Evolutionary conservation across 768 basidiomycete species (phyloP).

Genomic region (Holtermanniella nyarrowii): DNA sequence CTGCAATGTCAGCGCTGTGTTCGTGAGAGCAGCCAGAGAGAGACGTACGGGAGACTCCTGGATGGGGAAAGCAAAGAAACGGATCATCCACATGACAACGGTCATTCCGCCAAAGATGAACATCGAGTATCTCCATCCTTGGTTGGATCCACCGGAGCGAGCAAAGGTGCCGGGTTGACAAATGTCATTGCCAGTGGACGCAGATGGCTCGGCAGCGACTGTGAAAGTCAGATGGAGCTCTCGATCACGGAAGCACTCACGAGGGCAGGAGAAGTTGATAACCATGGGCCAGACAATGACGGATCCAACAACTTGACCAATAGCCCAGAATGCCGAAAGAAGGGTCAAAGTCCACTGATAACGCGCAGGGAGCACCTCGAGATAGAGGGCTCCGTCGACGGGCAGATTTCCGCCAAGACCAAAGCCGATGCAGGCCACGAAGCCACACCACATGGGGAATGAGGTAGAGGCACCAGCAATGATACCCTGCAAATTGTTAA

Average conservation of each 20-base stretch:
- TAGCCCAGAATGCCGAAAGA: slow-evolving; percentile 70
- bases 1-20: slow-evolving; percentile 59
- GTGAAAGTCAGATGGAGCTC: not conserved
- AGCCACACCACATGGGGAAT: slow-evolving; percentile 47
- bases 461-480: slow-evolving; percentile 55
- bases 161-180: slow-evolving; percentile 42
- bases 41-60: slow-evolving; percentile 14
- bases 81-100: slow-evolving; percentile 58
- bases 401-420: slow-evolving; percentile 51
- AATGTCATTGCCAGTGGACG: slow-evolving; percentile 9
- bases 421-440: slow-evolving; percentile 29
- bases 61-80: slow-evolving; percentile 50
- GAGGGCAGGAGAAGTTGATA: slow-evolving; percentile 53
- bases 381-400: slow-evolving; percentile 64
- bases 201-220: not conserved
- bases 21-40: not conserved
- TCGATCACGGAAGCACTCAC: slow-evolving; percentile 1
- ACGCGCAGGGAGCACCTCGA: slow-evolving; percentile 60
- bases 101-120: slow-evolving; percentile 14
- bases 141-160: slow-evolving; percentile 44
- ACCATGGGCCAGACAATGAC: slow-evolving; percentile 62
- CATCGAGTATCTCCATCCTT: slow-evolving; percentile 64
- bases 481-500: too few relatives aligned
- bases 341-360: slow-evolving; percentile 66
- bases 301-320: slow-evolving; percentile 58